Conservation (phyloP, 495 filamentous ascomycete species). For the Xylaria venustula region DNA sequence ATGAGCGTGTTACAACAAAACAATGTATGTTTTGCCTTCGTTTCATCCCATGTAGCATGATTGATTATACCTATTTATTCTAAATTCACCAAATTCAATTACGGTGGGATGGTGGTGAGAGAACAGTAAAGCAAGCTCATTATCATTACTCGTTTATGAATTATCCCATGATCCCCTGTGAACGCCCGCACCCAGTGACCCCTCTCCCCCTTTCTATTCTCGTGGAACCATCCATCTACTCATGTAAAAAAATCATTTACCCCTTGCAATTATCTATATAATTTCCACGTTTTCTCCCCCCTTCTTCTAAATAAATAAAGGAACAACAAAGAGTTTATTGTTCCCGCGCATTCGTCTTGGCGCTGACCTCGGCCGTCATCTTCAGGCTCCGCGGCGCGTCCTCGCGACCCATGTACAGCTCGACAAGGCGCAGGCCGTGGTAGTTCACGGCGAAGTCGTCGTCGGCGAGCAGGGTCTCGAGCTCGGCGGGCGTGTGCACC, state of each 20-base stretch:
- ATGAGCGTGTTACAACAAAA: too few species aligned
- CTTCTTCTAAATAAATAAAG: too few species aligned
- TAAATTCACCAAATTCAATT: too few species aligned
- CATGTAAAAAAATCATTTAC: not conserved
- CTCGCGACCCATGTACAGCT: slow-evolving; percentile 80
- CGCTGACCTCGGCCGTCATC: slow-evolving; percentile 67
- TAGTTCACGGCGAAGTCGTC: slow-evolving; percentile 56
- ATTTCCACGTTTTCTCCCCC: too few species aligned
- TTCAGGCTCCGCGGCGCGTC: slow-evolving; percentile 75
- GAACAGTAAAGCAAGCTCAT: not conserved
- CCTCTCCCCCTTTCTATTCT: not conserved
- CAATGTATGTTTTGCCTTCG: too few species aligned
- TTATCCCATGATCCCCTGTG: not conserved
- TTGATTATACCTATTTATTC: too few species aligned
- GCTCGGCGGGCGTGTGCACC: slow-evolving; percentile 67
- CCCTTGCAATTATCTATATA: too few species aligned
- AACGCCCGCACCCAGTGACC: too few species aligned
- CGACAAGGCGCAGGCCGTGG: slow-evolving; percentile 65
- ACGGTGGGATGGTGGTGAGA: too few species aligned
- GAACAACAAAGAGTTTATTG: not conserved
- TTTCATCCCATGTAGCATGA: too few species aligned
- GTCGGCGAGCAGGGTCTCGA: slow-evolving; percentile 66
- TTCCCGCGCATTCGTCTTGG: slow-evolving; percentile 47
- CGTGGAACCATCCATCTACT: not conserved
- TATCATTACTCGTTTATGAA: not conserved